Conservation (phyloP, 306 rosid genomes). For the Vigna hirtella region DNA sequence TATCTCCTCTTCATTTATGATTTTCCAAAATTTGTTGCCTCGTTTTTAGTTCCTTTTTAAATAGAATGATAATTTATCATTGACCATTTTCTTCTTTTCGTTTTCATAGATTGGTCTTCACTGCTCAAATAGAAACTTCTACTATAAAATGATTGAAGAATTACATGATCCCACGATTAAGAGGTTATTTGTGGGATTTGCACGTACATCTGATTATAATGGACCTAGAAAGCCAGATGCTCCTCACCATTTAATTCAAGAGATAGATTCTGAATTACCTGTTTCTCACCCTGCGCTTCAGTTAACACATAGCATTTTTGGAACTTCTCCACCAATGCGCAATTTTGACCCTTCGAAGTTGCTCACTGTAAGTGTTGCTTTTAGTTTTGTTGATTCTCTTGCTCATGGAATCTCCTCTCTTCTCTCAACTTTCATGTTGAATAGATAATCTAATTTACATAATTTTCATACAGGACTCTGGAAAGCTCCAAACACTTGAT, state of each 20-base stretch:
- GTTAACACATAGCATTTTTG: constrained; percentile 86
- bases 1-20: constrained; percentile 17
- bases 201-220: constrained; percentile 88
- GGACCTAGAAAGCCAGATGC: constrained; percentile 86
- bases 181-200: constrained; percentile 90
- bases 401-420: constrained; percentile 16
- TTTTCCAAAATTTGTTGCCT: constrained; percentile 21
- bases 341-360: constrained; percentile 98
- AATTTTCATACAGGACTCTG: constrained; percentile 81
- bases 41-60: neutral
- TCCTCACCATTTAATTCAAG: constrained; percentile 86
- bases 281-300: constrained; percentile 86
- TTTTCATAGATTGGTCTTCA: constrained; percentile 70
- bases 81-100: constrained; percentile 39
- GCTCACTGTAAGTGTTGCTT: constrained; percentile 78
- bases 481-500: constrained; percentile 99
- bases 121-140: constrained; percentile 86
- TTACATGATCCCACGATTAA: constrained; percentile 90
- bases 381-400: constrained; percentile 1
- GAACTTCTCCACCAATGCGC: constrained; percentile 90
- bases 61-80: constrained; percentile 27
- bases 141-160: constrained; percentile 82
- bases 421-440: neutral
- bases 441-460: constrained; percentile 33
- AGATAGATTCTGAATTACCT: constrained; percentile 81